Percentiles rank a stretch among this genome's conserved stretches.
phyloP scores from a whole-genome alignment of 176 grass and related monocot species.

The Rhipidocladum racemiflorum region DNA sequence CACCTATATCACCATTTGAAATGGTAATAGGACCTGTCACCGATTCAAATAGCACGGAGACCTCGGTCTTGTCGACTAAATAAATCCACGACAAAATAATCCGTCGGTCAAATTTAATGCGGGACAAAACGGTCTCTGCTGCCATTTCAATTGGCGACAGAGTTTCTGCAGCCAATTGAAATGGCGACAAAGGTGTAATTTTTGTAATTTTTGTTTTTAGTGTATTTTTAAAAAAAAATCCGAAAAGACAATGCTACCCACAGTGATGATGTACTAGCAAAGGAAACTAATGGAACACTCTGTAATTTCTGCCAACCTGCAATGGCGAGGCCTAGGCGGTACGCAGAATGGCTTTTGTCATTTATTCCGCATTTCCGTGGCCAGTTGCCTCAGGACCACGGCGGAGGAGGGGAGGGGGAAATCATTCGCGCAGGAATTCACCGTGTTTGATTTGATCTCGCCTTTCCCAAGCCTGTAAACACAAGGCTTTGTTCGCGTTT shows the following conservation, averaged over 20 bases:
- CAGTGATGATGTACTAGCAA: not conserved
- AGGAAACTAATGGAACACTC: slow-evolving; percentile 19
- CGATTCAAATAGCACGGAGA: too few species aligned
- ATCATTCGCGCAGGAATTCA: slow-evolving; percentile 17
- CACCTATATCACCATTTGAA: too few species aligned
- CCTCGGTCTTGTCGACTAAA: too few species aligned
- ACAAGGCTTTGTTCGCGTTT: not conserved
- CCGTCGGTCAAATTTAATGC: too few species aligned
- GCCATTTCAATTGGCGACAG: too few species aligned
- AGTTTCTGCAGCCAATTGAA: too few species aligned
- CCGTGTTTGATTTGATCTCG: not conserved
- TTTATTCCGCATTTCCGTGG: slow-evolving; percentile 35
- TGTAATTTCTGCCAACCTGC: slow-evolving; percentile 48
- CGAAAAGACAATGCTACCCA: not conserved
- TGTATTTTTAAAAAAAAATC: too few species aligned
- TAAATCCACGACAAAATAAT: too few species aligned
- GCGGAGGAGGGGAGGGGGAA: not conserved
- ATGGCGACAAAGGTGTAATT: too few species aligned
- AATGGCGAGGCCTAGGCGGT: slow-evolving; percentile 11
- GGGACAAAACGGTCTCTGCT: too few species aligned
- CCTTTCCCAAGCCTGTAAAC: not conserved
- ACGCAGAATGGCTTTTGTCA: slow-evolving; percentile 40
- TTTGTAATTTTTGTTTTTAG: too few species aligned
- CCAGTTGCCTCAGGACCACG: slow-evolving; percentile 27
- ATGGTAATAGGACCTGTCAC: too few species aligned